Percentiles rank a stretch among this genome's conserved stretches.
Conservation (phyloP, 1,284 basidiomycete genomes). For the Cronartium quercuum region DNA sequence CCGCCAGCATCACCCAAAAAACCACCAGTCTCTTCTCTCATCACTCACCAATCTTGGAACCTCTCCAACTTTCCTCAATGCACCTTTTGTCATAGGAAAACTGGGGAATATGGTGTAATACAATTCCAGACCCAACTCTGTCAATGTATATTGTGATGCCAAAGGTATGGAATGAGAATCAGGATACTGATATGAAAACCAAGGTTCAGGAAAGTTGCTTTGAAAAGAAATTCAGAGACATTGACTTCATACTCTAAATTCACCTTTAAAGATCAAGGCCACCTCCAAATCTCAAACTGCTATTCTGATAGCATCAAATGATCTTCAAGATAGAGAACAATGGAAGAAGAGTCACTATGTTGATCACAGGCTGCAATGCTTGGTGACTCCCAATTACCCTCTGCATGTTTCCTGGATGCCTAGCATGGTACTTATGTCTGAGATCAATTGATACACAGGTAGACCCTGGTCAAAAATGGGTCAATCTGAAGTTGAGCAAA, state of each 20-base stretch:
- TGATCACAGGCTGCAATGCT: neutral
- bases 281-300: neutral
- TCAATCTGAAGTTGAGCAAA: neutral
- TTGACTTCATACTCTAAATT: neutral
- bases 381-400: neutral
- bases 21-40: no score
- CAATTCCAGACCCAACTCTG: no score
- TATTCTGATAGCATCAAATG: neutral
- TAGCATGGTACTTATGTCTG: neutral
- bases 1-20: no score
- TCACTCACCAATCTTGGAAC: no score
- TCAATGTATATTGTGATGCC: no score
- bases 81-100: no score
- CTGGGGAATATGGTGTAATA: no score
- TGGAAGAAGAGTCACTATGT: neutral
- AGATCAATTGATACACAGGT: neutral
- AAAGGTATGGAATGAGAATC: no score
- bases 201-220: no score
- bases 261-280: neutral
- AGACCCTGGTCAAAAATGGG: neutral
- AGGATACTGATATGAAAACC: no score
- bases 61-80: no score
- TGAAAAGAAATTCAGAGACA: neutral
- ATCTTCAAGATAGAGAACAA: neutral
- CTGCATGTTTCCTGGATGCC: neutral